Base-by-base conservation (phyloP, 768 basidiomycete species). In the Pholiota microspora region DNA sequence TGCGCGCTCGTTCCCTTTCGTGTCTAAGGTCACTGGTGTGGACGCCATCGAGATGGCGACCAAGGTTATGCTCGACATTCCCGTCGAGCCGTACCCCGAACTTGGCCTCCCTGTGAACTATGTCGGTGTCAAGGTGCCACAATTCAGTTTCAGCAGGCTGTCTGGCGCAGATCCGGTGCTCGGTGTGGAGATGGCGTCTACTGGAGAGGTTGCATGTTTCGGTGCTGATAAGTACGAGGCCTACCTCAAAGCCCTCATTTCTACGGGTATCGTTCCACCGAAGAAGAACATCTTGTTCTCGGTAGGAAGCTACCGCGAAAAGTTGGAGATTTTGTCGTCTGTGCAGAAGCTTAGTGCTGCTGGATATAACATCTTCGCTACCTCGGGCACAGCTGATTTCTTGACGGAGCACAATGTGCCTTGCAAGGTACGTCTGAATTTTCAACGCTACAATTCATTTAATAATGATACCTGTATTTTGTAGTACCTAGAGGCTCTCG, bases 151-250 rank as follows among this genome's bases (percentile, higher is more conserved):
- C 75, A 94, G 91, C 63, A 86, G 97, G 38, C 75, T 99, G 31
- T 95, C 93, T 16, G 97, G 97, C 23, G 97, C 97, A 16, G 97
- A 99, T 69, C 97, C 97, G 16, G 89, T 98, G 6, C 82, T 98
- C 10, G 96, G 97, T 64, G 96, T 98, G 38, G 97, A 99, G 77
- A 99, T 99, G 97, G 97, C 97, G 13, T 98, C 97, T 15, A 99
- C 96, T 0, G 97, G 97, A 54, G 97, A 99, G 69, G 97, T 99
- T 23, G 97, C 97, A 15, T 98, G 96, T 74, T 99, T 99, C 70
- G 97, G 97, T 6, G 86, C 80, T 59, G 90, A 99, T 77, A 97
- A 95, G 73, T 98, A 96, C 68, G 97, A 99, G 68, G 97, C 97
- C 4, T 99, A 98, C 69, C 78, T 98, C 65, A 99, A 99, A 75